Evolutionary conservation across 2,329 filamentous ascomycete species (phyloP), one percentile per base, ranked within the genome.

Genomic region (Exophiala sp.): DNA sequence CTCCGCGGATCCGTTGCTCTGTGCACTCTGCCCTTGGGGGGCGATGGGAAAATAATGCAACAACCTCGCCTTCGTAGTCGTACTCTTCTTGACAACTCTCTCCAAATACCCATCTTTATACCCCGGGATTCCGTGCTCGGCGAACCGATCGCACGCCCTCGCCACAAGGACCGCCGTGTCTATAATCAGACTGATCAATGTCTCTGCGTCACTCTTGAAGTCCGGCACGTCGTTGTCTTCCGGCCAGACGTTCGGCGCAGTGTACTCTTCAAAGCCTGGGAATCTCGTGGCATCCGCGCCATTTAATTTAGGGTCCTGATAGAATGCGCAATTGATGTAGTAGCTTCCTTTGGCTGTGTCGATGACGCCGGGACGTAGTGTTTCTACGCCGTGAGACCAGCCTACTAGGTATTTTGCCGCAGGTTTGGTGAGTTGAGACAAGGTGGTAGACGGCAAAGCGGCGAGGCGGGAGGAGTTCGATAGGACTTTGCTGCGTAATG

Each of bases 391-490:
- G 62, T 80, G 80, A 18, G 80, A 83, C 82, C 82, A 85, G 65
- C 82, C 82, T 47, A 84, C 78, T 6, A 84, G 75, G 69, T 82
- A 85, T 61, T 83, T 81, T 5, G 82, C 76, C 47, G 67, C 42
- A 9, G 73, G 69, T 48, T 69, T 71, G 40, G 71, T 71, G 45
- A 78, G 71, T 36, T 66, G 63, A 60, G 74, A 83, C 24, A 97
- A 79, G 62, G 91, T 83, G 11, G 81, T 72, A 21, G 80, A 72
- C 4, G 90, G 81, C 3, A 97, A 78, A 60, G 91, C 91, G 33
- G 89, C 94, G 36, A 97, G 83, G 68, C 95, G 94, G 0, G 90
- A 95, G 3, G 91, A 85, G 68, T 94, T 94, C 0, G 89, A 94
- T 5, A 99, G 79, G 2, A 95, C 80, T 55, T 81, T 81, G 55